Conservation (phyloP, 2,329 filamentous ascomycete species). For the Xylaria arbuscula region DNA sequence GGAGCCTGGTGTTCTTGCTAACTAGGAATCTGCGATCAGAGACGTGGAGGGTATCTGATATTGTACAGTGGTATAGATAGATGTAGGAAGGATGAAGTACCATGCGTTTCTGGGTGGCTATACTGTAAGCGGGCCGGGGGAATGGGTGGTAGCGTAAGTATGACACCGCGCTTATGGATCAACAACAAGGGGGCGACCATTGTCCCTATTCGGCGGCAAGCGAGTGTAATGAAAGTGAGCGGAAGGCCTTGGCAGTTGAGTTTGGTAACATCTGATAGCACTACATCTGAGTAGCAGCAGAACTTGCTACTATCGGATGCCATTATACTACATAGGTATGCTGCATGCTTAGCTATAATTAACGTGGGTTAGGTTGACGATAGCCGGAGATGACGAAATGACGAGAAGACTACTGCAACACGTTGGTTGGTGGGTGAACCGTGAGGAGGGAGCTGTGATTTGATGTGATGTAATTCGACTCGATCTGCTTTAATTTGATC, state of each 20-base stretch:
- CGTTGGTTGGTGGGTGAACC: background rate
- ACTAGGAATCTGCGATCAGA: background rate
- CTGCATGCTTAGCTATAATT: background rate
- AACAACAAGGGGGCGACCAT: background rate
- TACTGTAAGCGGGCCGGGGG: slow-evolving; percentile 24
- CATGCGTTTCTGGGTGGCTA: slow-evolving; percentile 30
- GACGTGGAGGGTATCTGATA: slow-evolving; percentile 2
- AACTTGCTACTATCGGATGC: background rate
- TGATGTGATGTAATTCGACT: background rate
- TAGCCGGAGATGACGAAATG: slow-evolving; percentile 3
- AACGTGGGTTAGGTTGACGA: background rate
- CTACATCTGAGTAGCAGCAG: background rate
- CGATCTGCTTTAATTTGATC: slow-evolving; percentile 8
- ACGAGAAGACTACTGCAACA: background rate
- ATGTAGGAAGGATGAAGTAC: slow-evolving; percentile 32
- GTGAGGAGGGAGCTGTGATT: background rate
- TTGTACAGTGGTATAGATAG: background rate
- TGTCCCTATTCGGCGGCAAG: slow-evolving; percentile 16
- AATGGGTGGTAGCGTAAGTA: slow-evolving; percentile 18
- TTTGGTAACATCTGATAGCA: background rate
- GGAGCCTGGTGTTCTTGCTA: background rate
- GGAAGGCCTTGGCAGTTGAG: background rate
- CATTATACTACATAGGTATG: too few relatives aligned
- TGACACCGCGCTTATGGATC: background rate
- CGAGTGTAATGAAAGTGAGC: background rate